Conservation (phyloP, 805 yeast species). For the Barnettozyma vustinii region DNA sequence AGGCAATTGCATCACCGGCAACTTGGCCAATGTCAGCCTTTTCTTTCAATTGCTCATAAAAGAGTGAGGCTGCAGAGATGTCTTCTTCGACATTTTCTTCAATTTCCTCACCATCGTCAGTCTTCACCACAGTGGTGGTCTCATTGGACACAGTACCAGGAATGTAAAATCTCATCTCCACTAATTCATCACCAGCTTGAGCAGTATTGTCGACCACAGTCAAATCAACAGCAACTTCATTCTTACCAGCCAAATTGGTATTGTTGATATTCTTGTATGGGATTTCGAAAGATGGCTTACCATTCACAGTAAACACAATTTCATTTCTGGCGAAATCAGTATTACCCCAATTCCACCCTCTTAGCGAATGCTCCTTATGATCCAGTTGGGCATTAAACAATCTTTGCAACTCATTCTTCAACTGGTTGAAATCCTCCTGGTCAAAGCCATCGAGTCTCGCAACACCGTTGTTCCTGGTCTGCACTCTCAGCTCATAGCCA, state of each 20-base stretch:
- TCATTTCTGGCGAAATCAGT: slow-evolving; percentile 91
- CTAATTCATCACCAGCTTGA: slow-evolving; percentile 90
- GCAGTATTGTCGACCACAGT: slow-evolving; percentile 48
- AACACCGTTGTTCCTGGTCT: slow-evolving; percentile 83
- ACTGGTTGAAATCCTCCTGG: slow-evolving; percentile 67
- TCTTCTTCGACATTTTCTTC: slow-evolving; percentile 34
- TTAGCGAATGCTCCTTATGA: slow-evolving; percentile 80
- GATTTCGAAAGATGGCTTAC: slow-evolving; percentile 86
- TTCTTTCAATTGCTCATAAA: slow-evolving; percentile 88
- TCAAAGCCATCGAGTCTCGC: slow-evolving; percentile 91
- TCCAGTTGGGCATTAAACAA: slow-evolving; percentile 72
- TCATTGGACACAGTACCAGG: slow-evolving; percentile 70
- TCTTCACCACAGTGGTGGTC: slow-evolving; percentile 4
- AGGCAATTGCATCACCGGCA: slow-evolving; percentile 91
- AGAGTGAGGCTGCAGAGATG: slow-evolving; percentile 72
- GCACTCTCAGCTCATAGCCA: slow-evolving; percentile 84
- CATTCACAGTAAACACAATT: slow-evolving; percentile 76
- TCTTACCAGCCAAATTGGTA: slow-evolving; percentile 84
- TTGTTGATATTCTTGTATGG: slow-evolving; percentile 79
- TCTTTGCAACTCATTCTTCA: slow-evolving; percentile 80
- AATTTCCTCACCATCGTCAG: slow-evolving; percentile 30
- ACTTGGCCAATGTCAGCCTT: slow-evolving; percentile 92
- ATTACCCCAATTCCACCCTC: slow-evolving; percentile 99
- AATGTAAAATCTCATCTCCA: slow-evolving; percentile 87
- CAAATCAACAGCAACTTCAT: slow-evolving; percentile 89